Evolutionary conservation across 1,284 basidiomycete species (phyloP), one percentile per base, ranked within the genome.

Genomic region (Papiliotrema fonsecae): DNA sequence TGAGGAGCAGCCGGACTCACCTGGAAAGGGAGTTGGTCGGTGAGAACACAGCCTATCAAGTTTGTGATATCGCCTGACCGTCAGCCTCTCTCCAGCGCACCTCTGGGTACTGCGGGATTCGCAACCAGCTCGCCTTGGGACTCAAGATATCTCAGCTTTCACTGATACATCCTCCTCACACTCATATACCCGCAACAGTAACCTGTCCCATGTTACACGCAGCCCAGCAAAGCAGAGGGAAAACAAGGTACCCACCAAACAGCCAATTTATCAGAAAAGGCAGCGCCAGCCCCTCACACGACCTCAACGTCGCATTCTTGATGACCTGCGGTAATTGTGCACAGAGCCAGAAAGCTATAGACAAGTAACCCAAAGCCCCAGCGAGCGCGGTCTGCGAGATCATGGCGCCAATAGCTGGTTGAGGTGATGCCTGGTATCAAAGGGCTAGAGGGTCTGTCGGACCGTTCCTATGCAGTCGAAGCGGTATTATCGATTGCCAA

Each of bases 191-290:
- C n/a, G n/a, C n/a, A n/a, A n/a, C n/a, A n/a, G n/a, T n/a, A n/a
- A n/a, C n/a, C n/a, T n/a, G n/a, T n/a, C n/a, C n/a, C n/a, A n/a
- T n/a, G n/a, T n/a, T n/a, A n/a, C n/a, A n/a, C n/a, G n/a, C n/a
- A n/a, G n/a, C n/a, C n/a, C n/a, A n/a, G n/a, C n/a, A n/a, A n/a
- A n/a, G n/a, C n/a, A n/a, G n/a, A n/a, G n/a, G n/a, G n/a, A n/a
- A n/a, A n/a, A n/a, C n/a, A n/a, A n/a, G n/a, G n/a, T n/a, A 62
- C 81, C 61, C 61, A 89, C 89, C 91, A 27, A 87, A 77, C 47
- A 93, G 77, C 91, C 91, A 96, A 61, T 88, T 94, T 57, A 83
- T 78, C 50, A 96, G 79, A 69, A 96, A 96, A 1, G 90, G 89
- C 24, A 93, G 77, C 7, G 91, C 85, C 49, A 96, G 82, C 36